phyloP scores from a whole-genome alignment of 2,329 filamentous ascomycete species.

The Stachybotrys echinatus region DNA sequence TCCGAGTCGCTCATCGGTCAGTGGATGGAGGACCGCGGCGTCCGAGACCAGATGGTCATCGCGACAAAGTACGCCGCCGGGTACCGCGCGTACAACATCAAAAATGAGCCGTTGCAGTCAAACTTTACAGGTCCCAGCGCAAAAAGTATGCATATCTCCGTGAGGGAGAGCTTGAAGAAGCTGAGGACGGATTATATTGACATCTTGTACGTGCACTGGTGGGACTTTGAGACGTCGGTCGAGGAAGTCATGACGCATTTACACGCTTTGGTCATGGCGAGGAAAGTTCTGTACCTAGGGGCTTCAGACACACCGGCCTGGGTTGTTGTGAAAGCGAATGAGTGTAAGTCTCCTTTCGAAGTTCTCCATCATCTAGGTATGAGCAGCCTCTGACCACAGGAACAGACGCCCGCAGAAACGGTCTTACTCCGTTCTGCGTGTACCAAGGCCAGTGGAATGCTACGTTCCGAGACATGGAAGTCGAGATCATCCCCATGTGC shows the following conservation, averaged over 20 bases:
- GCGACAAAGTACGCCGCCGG: slow-evolving; percentile 42
- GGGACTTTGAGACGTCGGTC: no score
- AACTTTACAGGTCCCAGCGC: slow-evolving; percentile 34
- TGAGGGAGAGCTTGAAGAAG: slow-evolving; percentile 34
- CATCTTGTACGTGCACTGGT: no score
- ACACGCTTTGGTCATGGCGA: no score
- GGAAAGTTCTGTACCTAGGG: slow-evolving; percentile 24
- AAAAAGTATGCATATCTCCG: slow-evolving; percentile 29
- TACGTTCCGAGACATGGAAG: slow-evolving; percentile 18
- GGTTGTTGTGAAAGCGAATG: slow-evolving; percentile 21
- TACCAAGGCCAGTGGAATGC: slow-evolving; percentile 25
- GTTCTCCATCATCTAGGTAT: neutral
- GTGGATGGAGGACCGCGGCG: slow-evolving; percentile 37
- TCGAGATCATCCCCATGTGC: slow-evolving; percentile 26
- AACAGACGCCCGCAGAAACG: slow-evolving; percentile 16
- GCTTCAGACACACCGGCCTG: slow-evolving; percentile 23
- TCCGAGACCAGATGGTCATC: slow-evolving; percentile 41
- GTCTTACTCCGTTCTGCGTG: slow-evolving; percentile 17
- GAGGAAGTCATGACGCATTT: no score
- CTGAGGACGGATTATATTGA: slow-evolving; percentile 29
- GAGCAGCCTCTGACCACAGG: neutral
- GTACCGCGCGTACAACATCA: slow-evolving; percentile 19
- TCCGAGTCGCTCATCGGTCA: slow-evolving; percentile 48
- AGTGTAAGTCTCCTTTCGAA: slow-evolving; percentile 2
- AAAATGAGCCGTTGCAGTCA: slow-evolving; percentile 6